These are phyloP conservation scores for Mollisia scopiformis DNA, from an alignment of 2,329 filamentous ascomycete species.

Conservation along the genomic window DNA sequence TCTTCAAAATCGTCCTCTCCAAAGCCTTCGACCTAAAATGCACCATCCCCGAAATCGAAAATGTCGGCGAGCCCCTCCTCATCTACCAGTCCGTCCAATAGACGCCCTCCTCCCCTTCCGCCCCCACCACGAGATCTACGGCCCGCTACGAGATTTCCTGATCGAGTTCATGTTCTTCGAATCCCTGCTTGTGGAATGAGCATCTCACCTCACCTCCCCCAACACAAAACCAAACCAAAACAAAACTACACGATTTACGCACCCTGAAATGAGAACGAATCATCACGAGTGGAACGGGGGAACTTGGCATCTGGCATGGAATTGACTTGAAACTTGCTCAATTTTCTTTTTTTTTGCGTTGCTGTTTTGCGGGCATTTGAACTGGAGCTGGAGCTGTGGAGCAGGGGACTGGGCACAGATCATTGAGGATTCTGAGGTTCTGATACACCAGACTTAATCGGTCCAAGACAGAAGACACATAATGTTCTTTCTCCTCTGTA, in stretches of 20 bases:
- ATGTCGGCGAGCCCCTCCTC: slow-evolving; percentile 92
- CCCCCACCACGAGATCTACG: neutral
- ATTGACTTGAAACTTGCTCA: too few relatives aligned
- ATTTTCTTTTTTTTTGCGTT: neutral
- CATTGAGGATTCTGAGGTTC: neutral
- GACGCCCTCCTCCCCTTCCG: neutral
- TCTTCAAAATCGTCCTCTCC: slow-evolving; percentile 98
- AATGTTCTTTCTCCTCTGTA: neutral
- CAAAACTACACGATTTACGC: neutral
- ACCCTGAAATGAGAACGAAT: neutral
- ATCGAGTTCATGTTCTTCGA: neutral
- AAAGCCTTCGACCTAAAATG: slow-evolving; percentile 99
- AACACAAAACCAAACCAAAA: neutral
- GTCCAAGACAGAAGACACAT: neutral
- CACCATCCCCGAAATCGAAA: slow-evolving; percentile 98
- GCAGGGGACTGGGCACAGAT: neutral
- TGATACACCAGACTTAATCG: neutral
- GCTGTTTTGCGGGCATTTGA: neutral
- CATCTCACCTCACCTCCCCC: too few relatives aligned
- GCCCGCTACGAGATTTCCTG: neutral
- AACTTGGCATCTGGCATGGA: neutral
- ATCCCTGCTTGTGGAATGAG: neutral
- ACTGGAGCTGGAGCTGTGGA: neutral
- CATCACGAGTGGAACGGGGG: neutral
- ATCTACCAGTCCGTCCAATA: slow-evolving; percentile 72